Conservation (phyloP, 176 grass and related monocot genomes). For the Puccinellia tenuiflora region DNA sequence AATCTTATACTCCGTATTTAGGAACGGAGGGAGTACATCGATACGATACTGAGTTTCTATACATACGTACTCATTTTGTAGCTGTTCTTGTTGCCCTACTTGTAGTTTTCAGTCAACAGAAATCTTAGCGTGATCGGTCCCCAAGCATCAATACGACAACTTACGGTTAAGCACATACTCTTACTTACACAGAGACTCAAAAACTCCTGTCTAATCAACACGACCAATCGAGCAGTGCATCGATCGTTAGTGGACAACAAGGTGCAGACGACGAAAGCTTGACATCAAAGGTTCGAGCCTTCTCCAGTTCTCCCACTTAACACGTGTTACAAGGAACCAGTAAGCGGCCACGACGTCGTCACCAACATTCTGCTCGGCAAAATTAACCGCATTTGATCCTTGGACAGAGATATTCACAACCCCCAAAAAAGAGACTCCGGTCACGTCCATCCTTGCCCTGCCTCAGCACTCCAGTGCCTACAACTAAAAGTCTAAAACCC, state of each 20-base stretch:
- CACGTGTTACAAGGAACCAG: not conserved
- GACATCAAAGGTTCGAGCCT: not conserved
- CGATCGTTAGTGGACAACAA: slow-evolving; percentile 24
- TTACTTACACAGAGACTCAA: too few relatives aligned
- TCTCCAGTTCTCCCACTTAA: not conserved
- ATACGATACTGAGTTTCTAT: too few relatives aligned
- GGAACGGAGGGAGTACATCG: too few relatives aligned
- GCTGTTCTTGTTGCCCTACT: too few relatives aligned
- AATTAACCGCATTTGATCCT: not conserved
- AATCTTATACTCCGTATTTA: too few relatives aligned
- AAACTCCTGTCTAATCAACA: not conserved
- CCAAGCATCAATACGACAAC: too few relatives aligned
- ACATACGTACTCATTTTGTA: too few relatives aligned
- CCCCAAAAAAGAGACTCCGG: not conserved
- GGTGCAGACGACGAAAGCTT: slow-evolving; percentile 20
- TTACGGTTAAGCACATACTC: too few relatives aligned
- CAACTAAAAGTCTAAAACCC: not conserved
- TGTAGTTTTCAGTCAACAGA: too few relatives aligned
- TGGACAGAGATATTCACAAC: not conserved
- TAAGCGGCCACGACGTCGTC: not conserved
- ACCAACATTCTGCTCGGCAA: not conserved
- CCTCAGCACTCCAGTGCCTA: not conserved
- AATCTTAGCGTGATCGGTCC: too few relatives aligned
- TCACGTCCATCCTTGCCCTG: too few relatives aligned
- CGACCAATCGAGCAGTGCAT: not conserved